These are phyloP conservation scores for Holtermannia corniformis DNA, from an alignment of 768 basidiomycete genomes.

Conservation along the genomic window DNA sequence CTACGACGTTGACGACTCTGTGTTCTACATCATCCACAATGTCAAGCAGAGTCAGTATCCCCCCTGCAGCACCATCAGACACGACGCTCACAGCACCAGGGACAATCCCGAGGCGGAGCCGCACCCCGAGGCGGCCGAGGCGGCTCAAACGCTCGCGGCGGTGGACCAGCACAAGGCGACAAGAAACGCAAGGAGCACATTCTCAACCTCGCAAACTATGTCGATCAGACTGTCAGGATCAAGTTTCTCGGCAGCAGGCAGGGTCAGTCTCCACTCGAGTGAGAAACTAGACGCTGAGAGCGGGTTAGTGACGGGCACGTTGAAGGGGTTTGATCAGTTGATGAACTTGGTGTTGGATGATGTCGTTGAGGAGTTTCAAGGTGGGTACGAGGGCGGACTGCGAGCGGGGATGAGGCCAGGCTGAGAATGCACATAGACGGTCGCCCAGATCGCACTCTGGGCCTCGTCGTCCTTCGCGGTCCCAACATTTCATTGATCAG, in stretches of 20 bases:
- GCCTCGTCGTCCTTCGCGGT: conserved; percentile 81
- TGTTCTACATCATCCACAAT: too few species aligned
- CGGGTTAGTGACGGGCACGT: conserved; percentile 65
- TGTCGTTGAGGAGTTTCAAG: conserved; percentile 70
- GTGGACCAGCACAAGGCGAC: conserved; percentile 45
- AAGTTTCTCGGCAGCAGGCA: conserved; percentile 98
- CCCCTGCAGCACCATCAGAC: neutral
- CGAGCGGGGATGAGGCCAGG: neutral
- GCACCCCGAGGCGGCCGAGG: conserved; percentile 41
- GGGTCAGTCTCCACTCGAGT: conserved; percentile 47
- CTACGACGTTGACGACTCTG: too few species aligned
- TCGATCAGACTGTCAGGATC: conserved; percentile 81
- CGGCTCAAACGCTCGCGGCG: conserved; percentile 46
- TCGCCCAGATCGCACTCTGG: conserved; percentile 48
- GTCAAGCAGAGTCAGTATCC: conserved; percentile 29
- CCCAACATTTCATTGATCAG: conserved; percentile 90
- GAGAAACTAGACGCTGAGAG: neutral
- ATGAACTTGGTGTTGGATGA: conserved; percentile 96
- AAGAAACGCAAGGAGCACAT: conserved; percentile 89
- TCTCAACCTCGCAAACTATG: conserved; percentile 88
- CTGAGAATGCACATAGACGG: conserved; percentile 49
- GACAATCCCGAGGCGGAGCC: conserved; percentile 7
- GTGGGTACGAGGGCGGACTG: conserved; percentile 42
- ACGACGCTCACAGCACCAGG: neutral
- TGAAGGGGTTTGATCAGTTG: conserved; percentile 94